phyloP scores from a whole-genome alignment of 176 grass and related monocot species.

The Triticum timopheevii region DNA sequence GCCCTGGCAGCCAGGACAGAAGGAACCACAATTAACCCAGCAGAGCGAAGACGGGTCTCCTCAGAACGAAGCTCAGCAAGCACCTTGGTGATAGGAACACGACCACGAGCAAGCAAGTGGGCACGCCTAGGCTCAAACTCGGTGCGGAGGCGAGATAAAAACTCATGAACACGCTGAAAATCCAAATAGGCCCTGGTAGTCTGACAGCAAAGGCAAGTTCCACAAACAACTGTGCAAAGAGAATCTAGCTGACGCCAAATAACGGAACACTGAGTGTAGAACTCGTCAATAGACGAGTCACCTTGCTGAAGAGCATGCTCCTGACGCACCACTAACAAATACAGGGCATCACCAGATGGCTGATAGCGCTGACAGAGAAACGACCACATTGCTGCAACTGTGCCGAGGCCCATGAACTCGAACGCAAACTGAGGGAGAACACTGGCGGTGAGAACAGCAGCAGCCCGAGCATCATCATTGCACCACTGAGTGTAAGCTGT shows the following conservation, averaged over 20 bases:
- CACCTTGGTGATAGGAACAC: neutral
- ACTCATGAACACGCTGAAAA: neutral
- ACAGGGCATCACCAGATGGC: neutral
- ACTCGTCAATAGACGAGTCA: neutral
- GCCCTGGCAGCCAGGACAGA: neutral
- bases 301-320: neutral
- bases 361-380: too few species aligned
- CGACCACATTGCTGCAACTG: too few species aligned
- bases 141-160: neutral
- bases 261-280: neutral
- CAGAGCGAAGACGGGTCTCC: neutral
- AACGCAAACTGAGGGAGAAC: too few species aligned
- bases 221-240: neutral
- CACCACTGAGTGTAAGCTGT: too few species aligned
- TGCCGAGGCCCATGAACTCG: too few species aligned
- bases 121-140: neutral
- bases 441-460: too few species aligned
- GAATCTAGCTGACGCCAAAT: neutral
- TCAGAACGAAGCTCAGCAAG: neutral
- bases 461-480: too few species aligned
- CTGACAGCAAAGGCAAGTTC: neutral
- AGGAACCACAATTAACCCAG: neutral
- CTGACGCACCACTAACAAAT: neutral
- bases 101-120: neutral
- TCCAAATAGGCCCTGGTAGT: too few species aligned